phyloP scores from a whole-genome alignment of 495 filamentous ascomycete genomes.

The Lasiosphaeria miniovina region DNA sequence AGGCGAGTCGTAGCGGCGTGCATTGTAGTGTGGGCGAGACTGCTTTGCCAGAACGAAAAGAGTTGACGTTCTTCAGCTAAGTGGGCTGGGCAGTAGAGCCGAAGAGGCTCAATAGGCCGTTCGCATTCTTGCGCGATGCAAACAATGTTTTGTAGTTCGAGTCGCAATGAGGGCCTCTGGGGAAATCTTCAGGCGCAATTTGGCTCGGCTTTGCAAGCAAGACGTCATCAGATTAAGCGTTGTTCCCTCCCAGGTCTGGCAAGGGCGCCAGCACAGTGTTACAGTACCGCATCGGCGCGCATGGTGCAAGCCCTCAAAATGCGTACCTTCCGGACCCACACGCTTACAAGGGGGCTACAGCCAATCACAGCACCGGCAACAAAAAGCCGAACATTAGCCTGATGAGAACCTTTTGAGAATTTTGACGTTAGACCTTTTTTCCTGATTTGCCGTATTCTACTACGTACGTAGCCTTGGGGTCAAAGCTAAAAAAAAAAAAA shows the following conservation, averaged over 20 bases:
- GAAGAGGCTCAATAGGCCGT: slow-evolving; percentile 11
- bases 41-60: background rate
- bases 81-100: slow-evolving; percentile 18
- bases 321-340: no score
- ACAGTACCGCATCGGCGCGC: no score
- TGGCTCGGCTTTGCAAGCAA: background rate
- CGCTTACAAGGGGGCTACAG: no score
- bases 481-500: no score
- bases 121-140: slow-evolving; percentile 12
- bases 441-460: no score
- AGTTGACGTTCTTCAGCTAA: background rate
- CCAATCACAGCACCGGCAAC: no score
- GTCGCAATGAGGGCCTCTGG: background rate
- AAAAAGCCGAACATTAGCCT: no score
- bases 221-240: slow-evolving; percentile 1
- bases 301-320: no score
- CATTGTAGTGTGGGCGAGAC: slow-evolving; percentile 33
- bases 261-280: no score
- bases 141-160: background rate
- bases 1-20: slow-evolving; percentile 39
- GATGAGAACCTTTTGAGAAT: no score
- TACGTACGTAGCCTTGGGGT: no score
- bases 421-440: no score
- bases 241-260: background rate
- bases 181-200: background rate